A percentile compares a stretch with the other conserved stretches of the same genome.
These are phyloP conservation scores for Capsella rubella DNA, from an alignment of 441 rosid genomes.

Conservation along the genomic window DNA sequence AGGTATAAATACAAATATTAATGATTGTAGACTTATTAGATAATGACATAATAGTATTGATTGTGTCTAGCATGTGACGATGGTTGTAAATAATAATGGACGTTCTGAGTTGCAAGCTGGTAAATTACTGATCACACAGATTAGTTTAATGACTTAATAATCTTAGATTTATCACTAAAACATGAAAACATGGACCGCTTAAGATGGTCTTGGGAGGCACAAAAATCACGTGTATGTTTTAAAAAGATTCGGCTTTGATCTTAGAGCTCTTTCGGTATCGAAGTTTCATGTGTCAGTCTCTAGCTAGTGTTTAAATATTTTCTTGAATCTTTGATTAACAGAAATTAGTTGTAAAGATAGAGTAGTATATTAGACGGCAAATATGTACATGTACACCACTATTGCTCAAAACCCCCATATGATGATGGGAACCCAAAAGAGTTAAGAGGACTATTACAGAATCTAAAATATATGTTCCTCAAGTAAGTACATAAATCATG, in stretches of 20 bases:
- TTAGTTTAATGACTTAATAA: slow-evolving; percentile 24
- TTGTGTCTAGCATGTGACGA: slow-evolving; percentile 41
- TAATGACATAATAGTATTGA: slow-evolving; percentile 29
- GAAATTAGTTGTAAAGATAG: neutral
- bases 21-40: slow-evolving; percentile 21
- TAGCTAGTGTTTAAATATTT: slow-evolving; percentile 12
- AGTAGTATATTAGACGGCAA: neutral
- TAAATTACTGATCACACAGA: slow-evolving; percentile 25
- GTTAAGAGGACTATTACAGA: neutral
- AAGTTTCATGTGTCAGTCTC: slow-evolving; percentile 47
- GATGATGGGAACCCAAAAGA: neutral
- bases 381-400: neutral
- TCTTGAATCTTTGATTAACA: slow-evolving; percentile 1
- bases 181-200: slow-evolving; percentile 40
- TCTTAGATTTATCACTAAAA: slow-evolving; percentile 1
- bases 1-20: slow-evolving; percentile 16
- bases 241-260: slow-evolving; percentile 43
- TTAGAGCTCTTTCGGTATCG: slow-evolving; percentile 44
- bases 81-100: slow-evolving; percentile 37
- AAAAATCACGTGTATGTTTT: slow-evolving; percentile 44
- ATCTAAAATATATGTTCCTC: neutral
- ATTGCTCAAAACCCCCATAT: neutral
- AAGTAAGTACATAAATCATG: too few species aligned
- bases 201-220: slow-evolving; percentile 42
- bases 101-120: slow-evolving; percentile 38